phyloP scores from a whole-genome alignment of 2,329 filamentous ascomycete species.

The Colletotrichum tanaceti region DNA sequence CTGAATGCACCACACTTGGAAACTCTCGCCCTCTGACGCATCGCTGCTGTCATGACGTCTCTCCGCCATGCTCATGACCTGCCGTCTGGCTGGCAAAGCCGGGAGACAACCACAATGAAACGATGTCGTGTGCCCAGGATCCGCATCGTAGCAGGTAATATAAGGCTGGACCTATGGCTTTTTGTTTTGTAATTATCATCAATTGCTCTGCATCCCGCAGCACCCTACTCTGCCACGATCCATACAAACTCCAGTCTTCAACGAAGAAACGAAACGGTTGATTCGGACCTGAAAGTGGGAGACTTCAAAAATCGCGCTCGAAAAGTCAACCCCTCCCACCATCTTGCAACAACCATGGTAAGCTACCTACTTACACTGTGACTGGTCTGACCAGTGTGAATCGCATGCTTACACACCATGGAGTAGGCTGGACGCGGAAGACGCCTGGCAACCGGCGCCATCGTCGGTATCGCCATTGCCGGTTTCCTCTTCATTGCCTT shows the following conservation, averaged over 20 bases:
- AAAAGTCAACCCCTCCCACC: background rate
- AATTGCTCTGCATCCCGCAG: background rate
- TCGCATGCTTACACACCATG: background rate
- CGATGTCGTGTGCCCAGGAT: conserved; percentile 31
- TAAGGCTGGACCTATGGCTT: conserved; percentile 1
- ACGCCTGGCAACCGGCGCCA: conserved; percentile 40
- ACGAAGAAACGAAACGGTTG: too few relatives aligned
- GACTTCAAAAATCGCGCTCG: too few relatives aligned
- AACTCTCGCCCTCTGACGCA: conserved; percentile 24
- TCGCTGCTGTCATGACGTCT: conserved; percentile 18
- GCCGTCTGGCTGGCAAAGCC: background rate
- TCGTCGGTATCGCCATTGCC: conserved; percentile 40
- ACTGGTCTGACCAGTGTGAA: too few relatives aligned
- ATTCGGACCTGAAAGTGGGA: too few relatives aligned
- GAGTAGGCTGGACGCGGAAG: conserved; percentile 32
- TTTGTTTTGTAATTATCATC: background rate
- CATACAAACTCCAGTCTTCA: too few relatives aligned
- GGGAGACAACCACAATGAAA: background rate
- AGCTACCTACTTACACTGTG: background rate
- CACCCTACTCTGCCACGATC: background rate
- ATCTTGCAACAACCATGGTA: conserved; percentile 23
- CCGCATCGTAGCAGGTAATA: background rate
- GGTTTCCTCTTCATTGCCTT: conserved; percentile 36
- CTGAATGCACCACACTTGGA: conserved; percentile 19
- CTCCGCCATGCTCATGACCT: conserved; percentile 32